phyloP scores from a whole-genome alignment of 1,284 basidiomycete species.

The Cutaneotrichosporon arboriforme region DNA sequence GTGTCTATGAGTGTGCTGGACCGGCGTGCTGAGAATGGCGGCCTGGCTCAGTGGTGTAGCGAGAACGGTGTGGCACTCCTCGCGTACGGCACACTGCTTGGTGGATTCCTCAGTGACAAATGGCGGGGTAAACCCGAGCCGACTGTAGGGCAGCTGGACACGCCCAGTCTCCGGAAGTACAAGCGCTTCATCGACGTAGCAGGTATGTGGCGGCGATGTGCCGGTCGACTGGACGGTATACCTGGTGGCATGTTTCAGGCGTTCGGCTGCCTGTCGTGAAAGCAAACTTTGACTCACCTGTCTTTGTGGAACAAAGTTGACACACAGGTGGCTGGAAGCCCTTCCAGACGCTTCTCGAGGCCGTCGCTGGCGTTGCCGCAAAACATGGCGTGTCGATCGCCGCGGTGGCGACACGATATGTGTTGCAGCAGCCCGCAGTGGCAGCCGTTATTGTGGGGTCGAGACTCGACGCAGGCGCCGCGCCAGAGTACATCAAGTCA shows the following conservation, averaged over 20 bases:
- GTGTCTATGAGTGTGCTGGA: slow-evolving; percentile 22
- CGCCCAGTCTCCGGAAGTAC: slow-evolving; percentile 14
- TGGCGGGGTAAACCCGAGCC: slow-evolving; percentile 17
- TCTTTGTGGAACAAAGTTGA: no score
- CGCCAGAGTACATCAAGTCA: not conserved
- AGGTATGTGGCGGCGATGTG: slow-evolving; percentile 7
- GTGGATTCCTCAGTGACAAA: slow-evolving; percentile 18
- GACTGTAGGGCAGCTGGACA: not conserved
- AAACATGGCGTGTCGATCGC: slow-evolving; percentile 16
- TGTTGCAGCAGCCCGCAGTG: slow-evolving; percentile 15
- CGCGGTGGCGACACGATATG: slow-evolving; percentile 14
- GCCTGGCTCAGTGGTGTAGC: slow-evolving; percentile 13
- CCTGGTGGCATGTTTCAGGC: no score
- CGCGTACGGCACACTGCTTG: slow-evolving; percentile 18
- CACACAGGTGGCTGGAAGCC: slow-evolving; percentile 16
- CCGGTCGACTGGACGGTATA: not conserved
- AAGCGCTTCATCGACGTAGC: slow-evolving; percentile 20
- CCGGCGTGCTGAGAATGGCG: slow-evolving; percentile 14
- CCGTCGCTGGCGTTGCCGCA: slow-evolving; percentile 7
- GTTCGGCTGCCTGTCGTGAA: no score
- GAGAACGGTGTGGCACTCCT: slow-evolving; percentile 14
- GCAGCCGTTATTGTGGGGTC: slow-evolving; percentile 17
- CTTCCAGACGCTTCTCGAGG: slow-evolving; percentile 14
- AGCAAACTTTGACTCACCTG: not conserved
- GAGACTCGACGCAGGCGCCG: not conserved